Evolutionary conservation across 2,329 filamentous ascomycete genomes (phyloP).

Genomic region (Trichothecium roseum): DNA sequence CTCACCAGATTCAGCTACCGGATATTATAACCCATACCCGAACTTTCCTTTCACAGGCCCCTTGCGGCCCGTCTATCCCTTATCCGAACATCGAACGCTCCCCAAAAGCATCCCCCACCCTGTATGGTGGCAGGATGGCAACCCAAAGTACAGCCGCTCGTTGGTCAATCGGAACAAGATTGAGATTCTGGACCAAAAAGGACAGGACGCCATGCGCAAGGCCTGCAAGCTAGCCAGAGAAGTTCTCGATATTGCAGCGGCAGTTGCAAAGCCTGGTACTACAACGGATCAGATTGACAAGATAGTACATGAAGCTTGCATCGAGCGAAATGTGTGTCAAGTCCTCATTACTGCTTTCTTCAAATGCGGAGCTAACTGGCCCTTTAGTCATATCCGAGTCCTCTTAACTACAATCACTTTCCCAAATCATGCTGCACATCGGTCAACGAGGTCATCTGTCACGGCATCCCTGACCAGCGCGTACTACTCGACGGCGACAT

Average conservation of each 20-base stretch:
- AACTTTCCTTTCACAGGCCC: slow-evolving; percentile 72
- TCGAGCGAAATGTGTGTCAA: slow-evolving; percentile 73
- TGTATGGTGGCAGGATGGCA: slow-evolving; percentile 80
- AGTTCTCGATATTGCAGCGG: slow-evolving; percentile 83
- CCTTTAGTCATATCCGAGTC: slow-evolving; percentile 85
- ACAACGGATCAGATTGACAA: slow-evolving; percentile 95
- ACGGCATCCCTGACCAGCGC: slow-evolving; percentile 91
- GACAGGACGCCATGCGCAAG: slow-evolving; percentile 84
- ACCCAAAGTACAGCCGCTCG: slow-evolving; percentile 49
- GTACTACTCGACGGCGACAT: slow-evolving; percentile 87
- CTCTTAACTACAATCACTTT: slow-evolving; percentile 90
- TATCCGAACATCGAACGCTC: slow-evolving; percentile 62
- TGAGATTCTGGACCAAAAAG: slow-evolving; percentile 67
- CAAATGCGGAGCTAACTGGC: slow-evolving; percentile 5
- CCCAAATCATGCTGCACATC: slow-evolving; percentile 98
- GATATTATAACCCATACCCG: slow-evolving; percentile 86
- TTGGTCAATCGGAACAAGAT: slow-evolving; percentile 70
- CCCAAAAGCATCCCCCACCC: slow-evolving; percentile 74
- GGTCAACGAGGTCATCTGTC: slow-evolving; percentile 94
- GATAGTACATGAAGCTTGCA: slow-evolving; percentile 86
- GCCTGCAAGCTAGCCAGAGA: slow-evolving; percentile 81
- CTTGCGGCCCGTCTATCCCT: slow-evolving; percentile 77
- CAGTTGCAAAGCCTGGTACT: slow-evolving; percentile 76
- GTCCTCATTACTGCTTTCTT: background rate
- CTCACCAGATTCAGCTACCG: slow-evolving; percentile 85